Base-by-base conservation (phyloP, 2,329 filamentous ascomycete species). In the Tolypocladium pustulatum region DNA sequence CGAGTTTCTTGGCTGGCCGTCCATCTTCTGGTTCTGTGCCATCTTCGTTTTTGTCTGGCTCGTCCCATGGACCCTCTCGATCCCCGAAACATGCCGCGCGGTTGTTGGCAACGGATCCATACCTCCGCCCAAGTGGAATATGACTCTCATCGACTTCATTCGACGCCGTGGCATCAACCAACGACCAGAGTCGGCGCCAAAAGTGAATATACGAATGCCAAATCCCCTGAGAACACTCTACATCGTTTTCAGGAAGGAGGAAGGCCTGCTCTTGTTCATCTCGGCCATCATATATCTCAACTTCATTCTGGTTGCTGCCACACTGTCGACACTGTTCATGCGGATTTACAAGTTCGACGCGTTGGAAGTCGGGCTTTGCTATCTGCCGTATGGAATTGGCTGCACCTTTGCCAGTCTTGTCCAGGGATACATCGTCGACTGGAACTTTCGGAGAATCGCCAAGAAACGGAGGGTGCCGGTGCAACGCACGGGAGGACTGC, bases 381-480 rank as follows among this genome's bases (percentile, higher is more conserved):
- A 79, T 63, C 71, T 84, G 15, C 80, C 81, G 0, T 79, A 82
- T 56, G 81, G 81, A 0, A 65, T 77, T 2, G 79, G 79, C 4
- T 81, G 78, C 59, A 78, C 74, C 43, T 60, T 76, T 12, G 75
- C 80, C 1, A 76, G 79, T 15, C 64, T 83, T 32, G 67, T 70
- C n/a, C 81, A 83, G 61, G 87, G 89, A 6, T 78, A 78, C 62
- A 66, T 83, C 7, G 73, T 82, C 54, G 81, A 84, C 70, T 85
- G 82, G 78, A 91, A 91, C 69, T 95, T 89, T 69, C 79, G 84
- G 8, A 81, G 87, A 43, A 80, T 85, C 54, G 88, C 89, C 1
- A 77, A 75, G 55, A 78, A 79, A 37, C 74, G 86, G 20, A 84
- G 84, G 7, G 76, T 91, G 59, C 73, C 76, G 2, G 81, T 90